Conservation (phyloP, 2,329 filamentous ascomycete species). For the Cryphonectria carpinicola region DNA sequence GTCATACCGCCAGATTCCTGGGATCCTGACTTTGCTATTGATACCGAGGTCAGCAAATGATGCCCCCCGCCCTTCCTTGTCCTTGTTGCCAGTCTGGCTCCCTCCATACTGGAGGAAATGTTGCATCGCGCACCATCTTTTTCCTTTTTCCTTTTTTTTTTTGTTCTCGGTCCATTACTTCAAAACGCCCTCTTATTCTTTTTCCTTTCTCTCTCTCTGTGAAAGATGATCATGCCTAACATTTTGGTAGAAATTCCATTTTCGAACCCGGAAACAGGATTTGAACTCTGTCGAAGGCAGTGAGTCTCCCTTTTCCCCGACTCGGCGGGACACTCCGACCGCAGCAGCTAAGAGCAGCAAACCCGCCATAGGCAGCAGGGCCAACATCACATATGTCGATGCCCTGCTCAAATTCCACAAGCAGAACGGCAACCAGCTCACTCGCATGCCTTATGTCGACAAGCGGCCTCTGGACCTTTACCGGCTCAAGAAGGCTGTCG, state of each 20-base stretch:
- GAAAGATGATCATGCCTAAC: slow-evolving; percentile 14
- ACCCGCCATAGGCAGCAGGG: slow-evolving; percentile 74
- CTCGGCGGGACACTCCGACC: slow-evolving; percentile 19
- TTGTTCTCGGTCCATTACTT: no score
- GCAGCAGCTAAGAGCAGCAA: slow-evolving; percentile 41
- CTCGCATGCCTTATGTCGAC: slow-evolving; percentile 93
- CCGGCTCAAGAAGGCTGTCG: slow-evolving; percentile 94
- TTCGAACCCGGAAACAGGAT: slow-evolving; percentile 93
- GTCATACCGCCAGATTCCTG: slow-evolving; percentile 92
- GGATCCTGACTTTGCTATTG: slow-evolving; percentile 94
- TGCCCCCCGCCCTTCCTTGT: not conserved
- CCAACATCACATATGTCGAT: slow-evolving; percentile 94
- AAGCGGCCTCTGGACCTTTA: slow-evolving; percentile 96
- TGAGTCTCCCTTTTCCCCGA: slow-evolving; percentile 53
- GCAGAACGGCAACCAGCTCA: slow-evolving; percentile 91
- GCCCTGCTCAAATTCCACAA: slow-evolving; percentile 96
- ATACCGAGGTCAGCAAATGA: slow-evolving; percentile 77
- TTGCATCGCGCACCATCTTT: slow-evolving; percentile 1
- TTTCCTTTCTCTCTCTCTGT: no score
- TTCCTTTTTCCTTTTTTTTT: no score
- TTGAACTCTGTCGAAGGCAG: slow-evolving; percentile 98
- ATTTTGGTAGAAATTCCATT: slow-evolving; percentile 80
- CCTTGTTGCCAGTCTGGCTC: slow-evolving; percentile 3
- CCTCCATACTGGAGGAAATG: not conserved
- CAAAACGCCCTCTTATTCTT: no score